Evolutionary conservation across 2,329 filamentous ascomycete species (phyloP).

Genomic region (Teratosphaeria viscida): DNA sequence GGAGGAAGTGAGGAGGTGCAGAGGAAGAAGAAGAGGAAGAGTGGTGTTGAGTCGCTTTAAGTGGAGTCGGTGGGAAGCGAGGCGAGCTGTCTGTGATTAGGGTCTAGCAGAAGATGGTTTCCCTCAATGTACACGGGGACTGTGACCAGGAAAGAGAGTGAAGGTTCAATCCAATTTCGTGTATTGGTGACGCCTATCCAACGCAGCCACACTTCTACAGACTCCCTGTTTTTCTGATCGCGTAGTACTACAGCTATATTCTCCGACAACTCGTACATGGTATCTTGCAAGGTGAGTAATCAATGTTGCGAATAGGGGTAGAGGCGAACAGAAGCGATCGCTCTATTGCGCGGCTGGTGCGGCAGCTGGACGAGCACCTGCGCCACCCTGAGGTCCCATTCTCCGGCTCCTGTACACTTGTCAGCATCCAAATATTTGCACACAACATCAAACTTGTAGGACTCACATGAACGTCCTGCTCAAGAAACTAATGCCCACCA

Average conservation of each 20-base stretch:
- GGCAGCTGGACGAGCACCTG: background rate
- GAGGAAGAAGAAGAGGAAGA: conserved; percentile 5
- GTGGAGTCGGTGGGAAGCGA: background rate
- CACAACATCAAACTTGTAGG: background rate
- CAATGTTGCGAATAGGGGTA: background rate
- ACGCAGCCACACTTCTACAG: background rate
- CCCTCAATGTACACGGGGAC: background rate
- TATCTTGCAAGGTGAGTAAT: background rate
- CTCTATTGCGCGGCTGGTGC: background rate
- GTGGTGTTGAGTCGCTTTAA: background rate
- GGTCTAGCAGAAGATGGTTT: background rate
- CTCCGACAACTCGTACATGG: background rate
- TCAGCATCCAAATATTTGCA: background rate
- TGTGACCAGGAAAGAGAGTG: no score
- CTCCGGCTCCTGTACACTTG: background rate
- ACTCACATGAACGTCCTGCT: conserved; percentile 69
- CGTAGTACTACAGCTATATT: background rate
- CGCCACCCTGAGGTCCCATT: background rate
- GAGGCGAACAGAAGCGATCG: background rate
- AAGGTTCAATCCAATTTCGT: background rate
- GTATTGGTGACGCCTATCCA: background rate
- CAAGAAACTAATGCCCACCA: conserved; percentile 63
- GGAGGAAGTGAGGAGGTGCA: background rate
- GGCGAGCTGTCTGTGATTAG: background rate
- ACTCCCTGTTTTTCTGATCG: background rate